phyloP scores from a whole-genome alignment of 768 basidiomycete genomes.

The Serendipita sp. region DNA sequence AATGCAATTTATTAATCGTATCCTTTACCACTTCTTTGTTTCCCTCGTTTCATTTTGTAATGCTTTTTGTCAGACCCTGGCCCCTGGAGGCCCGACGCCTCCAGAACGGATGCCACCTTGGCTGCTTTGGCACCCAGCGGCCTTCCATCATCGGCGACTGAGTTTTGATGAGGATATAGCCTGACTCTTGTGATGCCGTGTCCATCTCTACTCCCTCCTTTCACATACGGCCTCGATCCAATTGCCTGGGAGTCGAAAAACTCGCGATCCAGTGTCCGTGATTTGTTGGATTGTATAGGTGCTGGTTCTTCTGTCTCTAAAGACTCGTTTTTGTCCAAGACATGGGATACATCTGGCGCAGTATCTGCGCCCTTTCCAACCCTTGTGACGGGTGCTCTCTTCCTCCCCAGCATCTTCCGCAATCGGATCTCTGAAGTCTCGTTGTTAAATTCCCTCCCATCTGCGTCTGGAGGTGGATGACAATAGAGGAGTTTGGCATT shows the following conservation, averaged over 20 bases:
- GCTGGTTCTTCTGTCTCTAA: constrained; percentile 6
- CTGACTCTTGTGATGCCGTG: constrained; percentile 45
- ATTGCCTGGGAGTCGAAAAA: constrained; percentile 55
- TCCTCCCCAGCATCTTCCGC: constrained; percentile 51
- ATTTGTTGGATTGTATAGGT: constrained; percentile 29
- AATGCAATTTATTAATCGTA: constrained; percentile 41
- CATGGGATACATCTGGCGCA: constrained; percentile 14
- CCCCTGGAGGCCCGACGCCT: constrained; percentile 21
- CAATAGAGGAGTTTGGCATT: constrained; percentile 85
- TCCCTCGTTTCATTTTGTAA: constrained; percentile 66
- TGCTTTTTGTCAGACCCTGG: constrained; percentile 49
- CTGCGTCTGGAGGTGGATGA: constrained; percentile 64
- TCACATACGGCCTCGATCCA: constrained; percentile 45
- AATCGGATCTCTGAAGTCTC: constrained; percentile 47
- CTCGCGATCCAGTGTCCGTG: constrained; percentile 54
- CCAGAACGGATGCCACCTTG: constrained; percentile 27
- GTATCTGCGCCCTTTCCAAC: constrained; percentile 77
- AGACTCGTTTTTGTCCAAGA: constrained; percentile 17
- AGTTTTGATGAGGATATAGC: constrained; percentile 72
- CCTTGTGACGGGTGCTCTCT: constrained; percentile 73
- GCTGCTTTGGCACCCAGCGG: constrained; percentile 30
- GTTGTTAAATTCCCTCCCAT: constrained; percentile 57
- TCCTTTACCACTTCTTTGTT: constrained; percentile 84
- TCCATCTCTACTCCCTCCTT: constrained; percentile 40
- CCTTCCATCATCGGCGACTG: constrained; percentile 65